phyloP scores from a whole-genome alignment of 352 stramenopile genomes.

The Phytophthora colocasiae region DNA sequence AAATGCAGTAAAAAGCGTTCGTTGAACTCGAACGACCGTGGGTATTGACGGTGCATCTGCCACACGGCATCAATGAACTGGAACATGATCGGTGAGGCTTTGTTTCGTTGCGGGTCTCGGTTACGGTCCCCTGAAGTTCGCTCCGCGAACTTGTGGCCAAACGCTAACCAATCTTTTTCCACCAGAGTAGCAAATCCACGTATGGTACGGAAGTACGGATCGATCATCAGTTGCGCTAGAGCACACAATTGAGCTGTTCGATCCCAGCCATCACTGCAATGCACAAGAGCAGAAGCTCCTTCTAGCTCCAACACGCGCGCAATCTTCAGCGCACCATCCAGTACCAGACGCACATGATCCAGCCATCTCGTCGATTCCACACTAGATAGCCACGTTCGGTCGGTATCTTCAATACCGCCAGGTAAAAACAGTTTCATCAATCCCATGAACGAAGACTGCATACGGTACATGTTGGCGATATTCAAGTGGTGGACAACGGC shows the following conservation, averaged over 20 bases:
- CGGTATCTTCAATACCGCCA: conserved; percentile 66
- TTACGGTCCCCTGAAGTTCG: conserved; percentile 72
- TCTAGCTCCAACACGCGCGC: conserved; percentile 86
- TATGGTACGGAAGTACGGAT: conserved; percentile 89
- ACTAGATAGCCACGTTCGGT: conserved; percentile 73
- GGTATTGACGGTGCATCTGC: conserved; percentile 87
- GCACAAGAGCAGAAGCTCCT: conserved; percentile 81
- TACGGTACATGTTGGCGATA: conserved; percentile 95
- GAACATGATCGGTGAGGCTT: conserved; percentile 87
- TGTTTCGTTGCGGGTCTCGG: conserved; percentile 76
- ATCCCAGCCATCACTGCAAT: conserved; percentile 91
- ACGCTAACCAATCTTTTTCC: conserved; percentile 90
- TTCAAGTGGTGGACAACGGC: conserved; percentile 87
- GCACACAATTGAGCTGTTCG: conserved; percentile 81
- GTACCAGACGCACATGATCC: conserved; percentile 81
- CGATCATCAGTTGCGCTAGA: conserved; percentile 89
- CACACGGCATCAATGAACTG: conserved; percentile 89
- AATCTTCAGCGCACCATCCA: conserved; percentile 88
- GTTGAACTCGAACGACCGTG: conserved; percentile 88
- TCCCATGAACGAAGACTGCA: conserved; percentile 82
- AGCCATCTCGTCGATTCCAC: conserved; percentile 87
- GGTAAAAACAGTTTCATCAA: conserved; percentile 79
- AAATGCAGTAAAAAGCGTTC: conserved; percentile 84
- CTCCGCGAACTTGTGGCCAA: conserved; percentile 88
- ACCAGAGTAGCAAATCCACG: conserved; percentile 80